Evolutionary conservation across 768 basidiomycete genomes (phyloP), one percentile per base, ranked within the genome.

Genomic region (Hemileccinum impolitum): DNA sequence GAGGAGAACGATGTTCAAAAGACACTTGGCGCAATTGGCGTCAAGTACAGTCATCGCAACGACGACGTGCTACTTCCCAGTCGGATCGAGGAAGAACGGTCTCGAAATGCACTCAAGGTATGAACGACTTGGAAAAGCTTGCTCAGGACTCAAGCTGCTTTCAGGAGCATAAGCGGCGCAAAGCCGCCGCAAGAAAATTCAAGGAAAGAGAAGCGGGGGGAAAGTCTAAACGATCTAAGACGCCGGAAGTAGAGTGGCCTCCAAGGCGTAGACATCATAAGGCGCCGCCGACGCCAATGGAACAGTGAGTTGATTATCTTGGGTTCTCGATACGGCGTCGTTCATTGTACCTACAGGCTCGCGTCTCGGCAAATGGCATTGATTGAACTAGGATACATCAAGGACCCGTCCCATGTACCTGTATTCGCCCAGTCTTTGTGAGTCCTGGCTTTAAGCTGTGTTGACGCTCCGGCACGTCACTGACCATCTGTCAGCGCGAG

Each of bases 41-140:
- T 88, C 4, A 75, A 73, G 43, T 92, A 91, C 54, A 85, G 78
- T 28, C 90, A 91, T 58, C 75, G 77, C 19, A 91, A 92, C 53
- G 84, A 87, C 45, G 78, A 84, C 17, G 71, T 91, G 13, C 71
- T 92, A 13, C 72, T 74, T 8, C 78, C 84, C 4, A 91, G 81
- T 59, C 75, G 74, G 9, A 81, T 90, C 23, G 87, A 88, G 58
- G 80, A 81, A 45, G 78, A 82, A 56, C 75, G 81, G 38, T 75
- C 81, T 3, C 77, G 74, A 50, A 75, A 73, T 18, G 76, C 77
- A 14, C 64, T 83, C 25, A 66, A 77, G 66, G 84, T 82, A 51
- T 13, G 11, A 64, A 55, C 15, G 39, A 42, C 9, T 18, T 31
- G 40, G 34, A 23, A 26, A 31, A 3, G n/a, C 26, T 23, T 30